phyloP scores from a whole-genome alignment of 768 basidiomycete genomes.

The Panellus pusillus region DNA sequence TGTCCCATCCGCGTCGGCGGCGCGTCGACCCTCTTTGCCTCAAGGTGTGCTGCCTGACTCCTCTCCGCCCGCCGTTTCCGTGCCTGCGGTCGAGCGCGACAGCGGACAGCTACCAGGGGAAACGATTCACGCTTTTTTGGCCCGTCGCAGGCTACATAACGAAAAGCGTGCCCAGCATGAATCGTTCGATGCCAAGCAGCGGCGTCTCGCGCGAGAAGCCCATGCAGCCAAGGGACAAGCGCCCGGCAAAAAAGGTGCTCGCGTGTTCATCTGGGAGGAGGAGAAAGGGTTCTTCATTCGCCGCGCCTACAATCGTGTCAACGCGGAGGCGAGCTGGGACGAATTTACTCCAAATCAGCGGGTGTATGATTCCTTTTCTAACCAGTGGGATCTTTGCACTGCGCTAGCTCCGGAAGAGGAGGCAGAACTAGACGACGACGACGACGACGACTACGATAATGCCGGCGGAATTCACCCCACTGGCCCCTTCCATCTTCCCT shows the following conservation, averaged over 20 bases:
- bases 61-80: not conserved
- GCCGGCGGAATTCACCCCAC: slow-evolving; percentile 3
- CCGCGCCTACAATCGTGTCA: slow-evolving; percentile 3
- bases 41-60: not conserved
- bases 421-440: not conserved
- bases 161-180: slow-evolving; percentile 8
- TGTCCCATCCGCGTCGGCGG: not conserved
- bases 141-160: slow-evolving; percentile 11
- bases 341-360: slow-evolving; percentile 15
- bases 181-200: not conserved
- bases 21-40: not conserved
- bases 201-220: slow-evolving; percentile 7
- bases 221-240: slow-evolving; percentile 7
- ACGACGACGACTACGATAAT: slow-evolving; percentile 1
- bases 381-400: slow-evolving; percentile 19
- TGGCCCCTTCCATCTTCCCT: not conserved
- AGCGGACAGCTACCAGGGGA: slow-evolving; percentile 18
- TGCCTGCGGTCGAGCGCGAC: slow-evolving; percentile 13
- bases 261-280: slow-evolving; percentile 19
- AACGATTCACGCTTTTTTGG: slow-evolving; percentile 13
- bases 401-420: slow-evolving; percentile 11
- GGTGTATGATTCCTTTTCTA: slow-evolving; percentile 10
- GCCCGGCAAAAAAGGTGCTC: slow-evolving; percentile 12
- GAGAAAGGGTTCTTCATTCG: slow-evolving; percentile 17
- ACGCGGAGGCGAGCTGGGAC: slow-evolving; percentile 12